Evolutionary conservation across 2,329 filamentous ascomycete genomes (phyloP).

Genomic region (Paecilomyces sp.): DNA sequence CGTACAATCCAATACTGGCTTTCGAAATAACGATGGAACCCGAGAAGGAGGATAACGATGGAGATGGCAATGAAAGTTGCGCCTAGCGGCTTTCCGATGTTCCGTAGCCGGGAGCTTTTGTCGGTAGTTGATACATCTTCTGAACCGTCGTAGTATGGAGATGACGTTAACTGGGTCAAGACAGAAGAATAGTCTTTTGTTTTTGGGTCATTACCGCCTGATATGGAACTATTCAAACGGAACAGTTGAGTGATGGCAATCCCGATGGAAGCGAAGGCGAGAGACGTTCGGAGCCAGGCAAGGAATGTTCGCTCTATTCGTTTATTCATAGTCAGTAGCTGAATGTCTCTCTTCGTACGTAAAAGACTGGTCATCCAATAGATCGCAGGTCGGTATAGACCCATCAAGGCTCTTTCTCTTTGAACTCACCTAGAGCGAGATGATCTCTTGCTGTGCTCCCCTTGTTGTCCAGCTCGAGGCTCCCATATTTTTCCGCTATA

Average conservation of each 20-base stretch:
- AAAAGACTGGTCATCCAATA: too few species aligned
- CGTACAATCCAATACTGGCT: constrained; percentile 60
- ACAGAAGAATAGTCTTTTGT: constrained; percentile 12
- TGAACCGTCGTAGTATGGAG: constrained; percentile 10
- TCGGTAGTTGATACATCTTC: constrained; percentile 9
- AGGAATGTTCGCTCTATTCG: constrained; percentile 58
- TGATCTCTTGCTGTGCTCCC: constrained; percentile 60
- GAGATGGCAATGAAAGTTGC: constrained; percentile 58
- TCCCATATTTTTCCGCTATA: constrained; percentile 53
- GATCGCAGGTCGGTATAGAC: too few species aligned
- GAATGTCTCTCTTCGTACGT: neutral
- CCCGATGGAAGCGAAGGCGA: constrained; percentile 59
- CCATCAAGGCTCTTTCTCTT: neutral
- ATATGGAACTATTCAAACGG: constrained; percentile 50
- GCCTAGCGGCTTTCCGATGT: constrained; percentile 55
- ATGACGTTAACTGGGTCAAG: constrained; percentile 14
- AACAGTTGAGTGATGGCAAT: constrained; percentile 62
- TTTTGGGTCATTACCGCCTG: constrained; percentile 7
- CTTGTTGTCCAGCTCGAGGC: constrained; percentile 59
- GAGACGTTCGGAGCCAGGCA: constrained; percentile 59
- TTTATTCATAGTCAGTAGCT: neutral
- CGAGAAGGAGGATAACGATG: constrained; percentile 54
- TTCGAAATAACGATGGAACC: constrained; percentile 61
- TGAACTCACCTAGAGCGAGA: constrained; percentile 50
- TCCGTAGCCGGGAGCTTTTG: constrained; percentile 31